phyloP scores from a whole-genome alignment of 2,329 filamentous ascomycete species.

The Fusarium austroafricanum region DNA sequence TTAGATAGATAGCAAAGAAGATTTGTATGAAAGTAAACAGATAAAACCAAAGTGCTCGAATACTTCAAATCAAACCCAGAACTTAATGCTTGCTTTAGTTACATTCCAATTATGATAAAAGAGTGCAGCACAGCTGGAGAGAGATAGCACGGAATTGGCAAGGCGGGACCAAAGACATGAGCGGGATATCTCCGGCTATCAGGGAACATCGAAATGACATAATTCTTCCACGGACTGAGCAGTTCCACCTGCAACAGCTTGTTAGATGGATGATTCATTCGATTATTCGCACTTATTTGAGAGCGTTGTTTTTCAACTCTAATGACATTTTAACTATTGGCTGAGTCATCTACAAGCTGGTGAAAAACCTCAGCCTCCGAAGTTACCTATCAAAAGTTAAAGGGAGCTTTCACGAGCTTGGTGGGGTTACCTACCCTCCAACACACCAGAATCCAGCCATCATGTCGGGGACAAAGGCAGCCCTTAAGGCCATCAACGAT shows the following conservation, averaged over 20 bases:
- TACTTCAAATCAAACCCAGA: too few relatives aligned
- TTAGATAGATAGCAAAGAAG: too few relatives aligned
- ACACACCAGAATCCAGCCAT: constrained; percentile 34
- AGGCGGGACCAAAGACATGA: not conserved
- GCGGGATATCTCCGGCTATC: constrained; percentile 31
- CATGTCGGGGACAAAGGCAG: constrained; percentile 73
- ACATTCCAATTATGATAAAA: too few relatives aligned
- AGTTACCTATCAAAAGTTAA: not conserved
- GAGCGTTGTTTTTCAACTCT: not conserved
- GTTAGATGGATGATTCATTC: constrained; percentile 14
- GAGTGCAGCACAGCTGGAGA: too few relatives aligned
- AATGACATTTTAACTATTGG: not conserved
- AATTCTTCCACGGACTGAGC: constrained; percentile 15
- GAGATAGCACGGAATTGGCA: not conserved
- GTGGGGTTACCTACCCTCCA: constrained; percentile 34
- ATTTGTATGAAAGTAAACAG: too few relatives aligned
- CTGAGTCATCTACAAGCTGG: not conserved
- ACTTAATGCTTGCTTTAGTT: too few relatives aligned
- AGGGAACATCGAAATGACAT: constrained; percentile 24
- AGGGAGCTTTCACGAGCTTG: constrained; percentile 14
- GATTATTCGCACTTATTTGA: not conserved
- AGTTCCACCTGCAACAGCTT: constrained; percentile 16
- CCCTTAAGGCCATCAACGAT: constrained; percentile 83
- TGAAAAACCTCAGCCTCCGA: not conserved
- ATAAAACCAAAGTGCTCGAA: too few relatives aligned